Evolutionary conservation across 2,329 filamentous ascomycete species (phyloP).

Genomic region (Cercospora citrullina): DNA sequence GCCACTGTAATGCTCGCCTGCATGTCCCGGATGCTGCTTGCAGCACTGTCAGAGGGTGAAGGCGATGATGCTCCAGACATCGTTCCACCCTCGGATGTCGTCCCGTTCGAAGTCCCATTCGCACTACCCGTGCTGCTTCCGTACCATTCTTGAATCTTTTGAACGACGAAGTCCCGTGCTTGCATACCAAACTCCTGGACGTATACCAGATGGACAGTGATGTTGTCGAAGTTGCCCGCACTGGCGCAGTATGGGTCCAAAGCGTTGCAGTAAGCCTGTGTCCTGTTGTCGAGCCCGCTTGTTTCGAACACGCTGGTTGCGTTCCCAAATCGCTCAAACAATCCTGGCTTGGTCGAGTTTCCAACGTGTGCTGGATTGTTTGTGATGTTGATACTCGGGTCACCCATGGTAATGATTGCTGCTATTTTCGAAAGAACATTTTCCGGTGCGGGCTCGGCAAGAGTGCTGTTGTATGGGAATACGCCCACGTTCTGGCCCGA

Average conservation of each 20-base stretch:
- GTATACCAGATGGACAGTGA: slow-evolving; percentile 24
- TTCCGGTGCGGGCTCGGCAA: slow-evolving; percentile 18
- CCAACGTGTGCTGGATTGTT: slow-evolving; percentile 25
- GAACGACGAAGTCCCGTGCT: slow-evolving; percentile 20
- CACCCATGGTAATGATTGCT: slow-evolving; percentile 25
- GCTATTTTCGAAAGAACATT: slow-evolving; percentile 17
- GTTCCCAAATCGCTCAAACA: slow-evolving; percentile 21
- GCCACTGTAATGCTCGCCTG: background rate
- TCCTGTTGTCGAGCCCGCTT: slow-evolving; percentile 9
- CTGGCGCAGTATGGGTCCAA: slow-evolving; percentile 26
- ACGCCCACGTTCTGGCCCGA: slow-evolving; percentile 20
- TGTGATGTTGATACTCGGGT: slow-evolving; percentile 21
- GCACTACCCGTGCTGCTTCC: background rate
- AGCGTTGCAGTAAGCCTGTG: slow-evolving; percentile 26
- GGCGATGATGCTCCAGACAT: background rate
- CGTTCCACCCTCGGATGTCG: background rate
- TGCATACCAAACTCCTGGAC: slow-evolving; percentile 21
- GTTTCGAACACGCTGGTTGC: slow-evolving; percentile 11
- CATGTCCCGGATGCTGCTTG: background rate
- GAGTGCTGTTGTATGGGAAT: slow-evolving; percentile 20
- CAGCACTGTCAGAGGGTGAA: background rate
- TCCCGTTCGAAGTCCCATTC: slow-evolving; percentile 7
- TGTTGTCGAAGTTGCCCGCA: slow-evolving; percentile 16
- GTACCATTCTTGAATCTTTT: slow-evolving; percentile 19
- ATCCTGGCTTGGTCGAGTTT: slow-evolving; percentile 24